Evolutionary conservation across 441 rosid genomes (phyloP).

Genomic region (Erodium moschatum): DNA sequence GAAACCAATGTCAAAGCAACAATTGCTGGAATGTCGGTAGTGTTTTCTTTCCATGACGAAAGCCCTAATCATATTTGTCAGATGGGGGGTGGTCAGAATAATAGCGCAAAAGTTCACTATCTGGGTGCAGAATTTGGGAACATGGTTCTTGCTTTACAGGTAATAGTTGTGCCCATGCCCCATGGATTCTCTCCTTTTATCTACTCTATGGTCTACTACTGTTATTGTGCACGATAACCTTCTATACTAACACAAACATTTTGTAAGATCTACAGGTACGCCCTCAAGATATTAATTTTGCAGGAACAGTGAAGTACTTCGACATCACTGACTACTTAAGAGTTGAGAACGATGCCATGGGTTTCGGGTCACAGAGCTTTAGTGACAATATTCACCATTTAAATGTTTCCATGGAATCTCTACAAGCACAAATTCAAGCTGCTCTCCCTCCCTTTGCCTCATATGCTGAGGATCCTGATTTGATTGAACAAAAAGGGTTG

Average conservation of each 20-base stretch:
- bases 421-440: conserved; percentile 56
- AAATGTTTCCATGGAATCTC: conserved; percentile 33
- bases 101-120: conserved; percentile 42
- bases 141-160: conserved; percentile 58
- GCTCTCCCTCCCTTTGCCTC: conserved; percentile 57
- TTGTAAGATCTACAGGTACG: conserved; percentile 5
- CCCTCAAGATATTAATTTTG: conserved; percentile 58
- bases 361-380: too few species aligned
- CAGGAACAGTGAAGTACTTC: conserved; percentile 54
- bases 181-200: too few species aligned
- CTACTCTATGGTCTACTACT: too few species aligned
- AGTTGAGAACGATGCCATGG: conserved; percentile 25
- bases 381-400: conserved; percentile 20
- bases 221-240: too few species aligned
- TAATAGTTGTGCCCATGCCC: conserved; percentile 15
- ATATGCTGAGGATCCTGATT: conserved; percentile 28
- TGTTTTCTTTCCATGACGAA: conserved; percentile 67
- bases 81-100: conserved; percentile 26
- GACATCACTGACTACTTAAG: conserved; percentile 57
- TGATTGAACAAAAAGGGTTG: conserved; percentile 26
- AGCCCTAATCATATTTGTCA: conserved; percentile 23
- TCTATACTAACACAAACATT: too few species aligned
- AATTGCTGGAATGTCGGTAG: conserved; percentile 59
- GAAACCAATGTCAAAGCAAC: conserved; percentile 66
- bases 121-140: conserved; percentile 61